These are phyloP conservation scores for Vaccinium vitisidaea DNA, from an alignment of 148 eudicot species.

Conservation along the genomic window DNA sequence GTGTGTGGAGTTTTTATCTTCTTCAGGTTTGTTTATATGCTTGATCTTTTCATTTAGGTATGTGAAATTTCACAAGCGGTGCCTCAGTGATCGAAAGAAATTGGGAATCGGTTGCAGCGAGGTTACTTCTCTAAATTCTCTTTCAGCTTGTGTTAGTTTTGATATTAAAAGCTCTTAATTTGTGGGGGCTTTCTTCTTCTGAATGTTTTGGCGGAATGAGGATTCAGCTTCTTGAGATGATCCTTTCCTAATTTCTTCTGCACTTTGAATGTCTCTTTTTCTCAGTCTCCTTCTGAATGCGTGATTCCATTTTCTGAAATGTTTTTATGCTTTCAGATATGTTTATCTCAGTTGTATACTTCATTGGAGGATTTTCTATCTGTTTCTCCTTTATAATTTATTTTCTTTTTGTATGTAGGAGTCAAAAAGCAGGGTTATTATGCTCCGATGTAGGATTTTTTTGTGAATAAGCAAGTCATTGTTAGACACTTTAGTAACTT, in stretches of 20 bases:
- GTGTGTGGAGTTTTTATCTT: background rate
- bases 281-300: background rate
- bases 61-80: constrained; percentile 74
- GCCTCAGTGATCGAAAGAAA: constrained; percentile 83
- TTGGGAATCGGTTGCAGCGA: constrained; percentile 90
- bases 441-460: background rate
- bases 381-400: background rate
- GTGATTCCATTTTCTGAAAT: background rate
- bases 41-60: constrained; percentile 52
- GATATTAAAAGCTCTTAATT: background rate
- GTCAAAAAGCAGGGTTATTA: background rate
- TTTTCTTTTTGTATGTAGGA: background rate
- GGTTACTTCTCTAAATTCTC: constrained; percentile 36
- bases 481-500: too few relatives aligned
- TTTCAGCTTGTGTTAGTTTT: constrained; percentile 10
- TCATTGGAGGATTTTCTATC: background rate
- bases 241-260: background rate
- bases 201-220: background rate
- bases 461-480: background rate
- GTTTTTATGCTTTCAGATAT: background rate
- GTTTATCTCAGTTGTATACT: background rate
- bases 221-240: background rate
- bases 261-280: background rate
- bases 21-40: constrained; percentile 18
- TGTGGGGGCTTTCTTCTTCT: background rate